Conservation (phyloP, 331 rosid species). For the Acacia pycnantha region DNA sequence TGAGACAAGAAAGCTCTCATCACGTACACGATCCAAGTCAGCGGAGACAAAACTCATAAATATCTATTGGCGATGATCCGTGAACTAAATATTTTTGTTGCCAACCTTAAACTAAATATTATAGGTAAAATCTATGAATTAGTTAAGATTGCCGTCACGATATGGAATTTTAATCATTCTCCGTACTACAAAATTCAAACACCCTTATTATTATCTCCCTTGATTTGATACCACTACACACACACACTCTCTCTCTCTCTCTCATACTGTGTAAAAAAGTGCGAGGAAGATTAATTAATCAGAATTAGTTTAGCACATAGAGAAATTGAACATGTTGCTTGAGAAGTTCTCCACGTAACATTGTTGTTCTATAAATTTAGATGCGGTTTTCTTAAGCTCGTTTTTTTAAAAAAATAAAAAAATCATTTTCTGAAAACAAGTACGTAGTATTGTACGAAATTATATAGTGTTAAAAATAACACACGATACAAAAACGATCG, state of each 20-base stretch:
- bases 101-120: not conserved
- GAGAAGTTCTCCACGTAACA: not conserved
- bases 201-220: not conserved
- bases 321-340: not conserved
- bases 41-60: not conserved
- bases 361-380: not conserved
- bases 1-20: not conserved
- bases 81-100: not conserved
- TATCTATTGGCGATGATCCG: not conserved
- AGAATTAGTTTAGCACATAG: not conserved
- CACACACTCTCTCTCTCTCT: not conserved
- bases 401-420: no score
- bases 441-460: no score
- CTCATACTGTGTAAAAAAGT: not conserved
- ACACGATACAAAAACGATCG: not conserved
- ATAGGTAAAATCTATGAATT: not conserved
- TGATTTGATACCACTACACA: not conserved
- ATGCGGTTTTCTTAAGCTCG: not conserved
- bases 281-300: not conserved
- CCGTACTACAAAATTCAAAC: not conserved
- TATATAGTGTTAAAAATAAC: not conserved
- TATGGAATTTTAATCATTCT: not conserved
- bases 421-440: no score
- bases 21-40: not conserved
- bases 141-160: not conserved